These are phyloP conservation scores for Heliosperma pusillum DNA, from an alignment of 148 eudicot genomes.

Conservation along the genomic window DNA sequence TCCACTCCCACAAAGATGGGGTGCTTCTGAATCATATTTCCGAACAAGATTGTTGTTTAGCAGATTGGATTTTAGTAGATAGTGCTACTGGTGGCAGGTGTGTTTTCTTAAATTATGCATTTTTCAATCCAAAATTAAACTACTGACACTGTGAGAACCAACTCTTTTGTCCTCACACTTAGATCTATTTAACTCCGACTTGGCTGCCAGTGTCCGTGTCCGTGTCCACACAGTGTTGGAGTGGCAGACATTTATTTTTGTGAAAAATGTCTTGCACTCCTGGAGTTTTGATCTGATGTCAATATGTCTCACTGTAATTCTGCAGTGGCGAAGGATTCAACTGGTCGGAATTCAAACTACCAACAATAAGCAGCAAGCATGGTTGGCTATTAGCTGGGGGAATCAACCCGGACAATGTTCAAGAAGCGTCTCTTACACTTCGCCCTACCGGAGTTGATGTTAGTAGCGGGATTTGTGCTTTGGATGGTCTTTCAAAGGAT, in stretches of 20 bases:
- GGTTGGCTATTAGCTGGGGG: conserved; percentile 97
- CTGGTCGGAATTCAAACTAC: conserved; percentile 71
- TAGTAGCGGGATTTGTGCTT: conserved; percentile 81
- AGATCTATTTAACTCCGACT: background rate
- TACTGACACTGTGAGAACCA: background rate
- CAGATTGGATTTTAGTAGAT: conserved; percentile 89
- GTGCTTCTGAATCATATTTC: conserved; percentile 65
- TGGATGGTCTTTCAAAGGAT: conserved; percentile 76
- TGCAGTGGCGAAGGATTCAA: conserved; percentile 86
- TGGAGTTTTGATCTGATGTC: too few species aligned
- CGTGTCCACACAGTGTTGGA: too few species aligned
- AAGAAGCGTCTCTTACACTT: conserved; percentile 59
- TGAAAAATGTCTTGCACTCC: too few species aligned
- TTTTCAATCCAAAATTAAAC: too few species aligned
- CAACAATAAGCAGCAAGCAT: conserved; percentile 55
- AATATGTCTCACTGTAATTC: background rate
- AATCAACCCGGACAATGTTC: conserved; percentile 60
- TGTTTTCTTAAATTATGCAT: background rate
- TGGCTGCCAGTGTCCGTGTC: too few species aligned
- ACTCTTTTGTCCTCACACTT: background rate
- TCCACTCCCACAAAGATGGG: conserved; percentile 81
- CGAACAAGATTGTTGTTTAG: conserved; percentile 65
- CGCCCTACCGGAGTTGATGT: conserved; percentile 81
- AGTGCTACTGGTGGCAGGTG: conserved; percentile 96
- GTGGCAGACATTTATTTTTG: too few species aligned